Conservation (phyloP, 2,329 filamentous ascomycete genomes). For the Mycosphaerella sp. region DNA sequence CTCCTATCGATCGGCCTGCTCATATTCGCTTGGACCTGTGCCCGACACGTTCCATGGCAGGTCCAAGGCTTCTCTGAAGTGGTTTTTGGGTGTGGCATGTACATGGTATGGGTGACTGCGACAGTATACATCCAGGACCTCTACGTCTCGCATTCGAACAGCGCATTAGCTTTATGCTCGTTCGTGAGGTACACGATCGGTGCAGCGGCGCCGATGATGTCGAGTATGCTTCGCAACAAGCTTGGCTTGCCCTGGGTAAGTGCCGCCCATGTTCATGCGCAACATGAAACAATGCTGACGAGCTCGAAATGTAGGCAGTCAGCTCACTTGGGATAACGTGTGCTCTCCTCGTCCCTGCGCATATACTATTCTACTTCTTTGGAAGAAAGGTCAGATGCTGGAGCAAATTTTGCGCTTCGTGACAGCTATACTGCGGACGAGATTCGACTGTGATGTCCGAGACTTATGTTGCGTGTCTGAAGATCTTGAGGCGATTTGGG, state of each 20-base stretch:
- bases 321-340: constrained; percentile 7
- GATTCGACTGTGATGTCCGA: too few species aligned
- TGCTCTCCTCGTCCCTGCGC: constrained; percentile 9
- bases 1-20: constrained; percentile 9
- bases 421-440: background rate
- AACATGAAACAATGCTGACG: too few species aligned
- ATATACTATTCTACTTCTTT: constrained; percentile 16
- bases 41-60: background rate
- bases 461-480: too few species aligned
- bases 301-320: background rate
- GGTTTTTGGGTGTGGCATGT: constrained; percentile 13
- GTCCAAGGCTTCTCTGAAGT: constrained; percentile 8
- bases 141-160: constrained; percentile 15
- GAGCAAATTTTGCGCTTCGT: constrained; percentile 16
- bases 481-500: too few species aligned
- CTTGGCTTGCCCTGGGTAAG: constrained; percentile 10
- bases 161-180: constrained; percentile 13
- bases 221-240: constrained; percentile 6
- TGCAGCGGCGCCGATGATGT: constrained; percentile 11
- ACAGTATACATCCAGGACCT: constrained; percentile 17
- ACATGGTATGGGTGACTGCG: constrained; percentile 15
- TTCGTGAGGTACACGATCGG: constrained; percentile 14
- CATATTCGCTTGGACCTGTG: constrained; percentile 9
- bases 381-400: constrained; percentile 12
- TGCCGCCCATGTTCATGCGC: background rate